These are phyloP conservation scores for Phaeosphaeria sp. DNA, from an alignment of 2,329 filamentous ascomycete species.

Conservation along the genomic window DNA sequence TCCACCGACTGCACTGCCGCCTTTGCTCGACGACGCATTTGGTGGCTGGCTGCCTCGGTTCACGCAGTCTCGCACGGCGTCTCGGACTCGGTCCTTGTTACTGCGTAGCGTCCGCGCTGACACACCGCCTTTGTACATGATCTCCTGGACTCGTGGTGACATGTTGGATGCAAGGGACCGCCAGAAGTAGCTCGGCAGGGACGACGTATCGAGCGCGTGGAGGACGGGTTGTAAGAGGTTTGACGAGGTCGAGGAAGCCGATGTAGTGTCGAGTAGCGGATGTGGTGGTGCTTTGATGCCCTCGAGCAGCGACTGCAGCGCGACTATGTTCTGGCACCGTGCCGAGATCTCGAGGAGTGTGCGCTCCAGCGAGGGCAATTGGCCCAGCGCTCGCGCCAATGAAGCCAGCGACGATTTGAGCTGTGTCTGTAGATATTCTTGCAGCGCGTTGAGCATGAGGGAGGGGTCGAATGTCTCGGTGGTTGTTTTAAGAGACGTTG, in stretches of 20 bases:
- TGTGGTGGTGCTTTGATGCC: conserved; percentile 72
- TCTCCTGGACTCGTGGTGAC: conserved; percentile 80
- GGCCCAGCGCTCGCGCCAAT: conserved; percentile 76
- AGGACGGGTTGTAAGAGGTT: conserved; percentile 77
- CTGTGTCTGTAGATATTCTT: conserved; percentile 81
- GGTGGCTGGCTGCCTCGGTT: conserved; percentile 76
- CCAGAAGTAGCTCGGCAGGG: conserved; percentile 92
- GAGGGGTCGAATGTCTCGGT: conserved; percentile 66
- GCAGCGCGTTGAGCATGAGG: conserved; percentile 76
- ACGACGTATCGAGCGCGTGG: conserved; percentile 82
- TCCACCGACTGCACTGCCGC: conserved; percentile 57
- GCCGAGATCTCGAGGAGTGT: conserved; percentile 82
- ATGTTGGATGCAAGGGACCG: conserved; percentile 82
- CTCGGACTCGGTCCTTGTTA: conserved; percentile 76
- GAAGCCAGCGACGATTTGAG: conserved; percentile 79
- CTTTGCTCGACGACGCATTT: conserved; percentile 56
- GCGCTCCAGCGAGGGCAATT: conserved; percentile 81
- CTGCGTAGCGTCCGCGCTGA: conserved; percentile 80
- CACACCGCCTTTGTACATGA: conserved; percentile 81
- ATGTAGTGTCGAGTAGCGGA: conserved; percentile 61
- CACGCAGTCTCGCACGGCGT: conserved; percentile 84
- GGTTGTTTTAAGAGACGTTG: conserved; percentile 61
- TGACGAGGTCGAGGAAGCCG: conserved; percentile 8
- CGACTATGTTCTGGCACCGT: conserved; percentile 90
- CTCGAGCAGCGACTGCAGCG: conserved; percentile 79